Base-by-base conservation (phyloP, 768 basidiomycete species). In the Hericium alpestre region DNA sequence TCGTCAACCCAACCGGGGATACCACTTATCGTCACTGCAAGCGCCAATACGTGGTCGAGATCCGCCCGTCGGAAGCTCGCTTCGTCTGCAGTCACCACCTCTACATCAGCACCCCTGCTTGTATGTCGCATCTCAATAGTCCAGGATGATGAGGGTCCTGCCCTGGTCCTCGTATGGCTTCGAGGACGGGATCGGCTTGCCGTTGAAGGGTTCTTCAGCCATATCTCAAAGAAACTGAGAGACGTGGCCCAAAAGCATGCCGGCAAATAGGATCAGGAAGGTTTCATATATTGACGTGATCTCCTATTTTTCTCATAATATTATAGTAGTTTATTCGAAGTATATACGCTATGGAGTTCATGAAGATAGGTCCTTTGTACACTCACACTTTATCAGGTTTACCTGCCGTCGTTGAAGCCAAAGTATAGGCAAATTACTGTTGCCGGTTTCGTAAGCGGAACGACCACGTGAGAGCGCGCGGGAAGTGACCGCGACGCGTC, bases 171-270 rank as follows among this genome's bases (percentile, higher is more conserved):
- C 59, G 74, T 79, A 38, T 90, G 90, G 89, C 64, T 83, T 20
- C 72, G 71, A 52, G 90, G 90, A 0, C 65, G 57, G 25, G 81
- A 89, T 27, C 65, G 84, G 46, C 60, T 60, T 0, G 50, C 86
- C 53, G 84, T 86, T 49, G 86, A 88, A 64, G 80, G 84, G 41
- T 85, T 91, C 60, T 75, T 74, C 20, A 79, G 79, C 58, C 87
- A 90, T 73, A 69, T 88, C 22, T 75, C 73, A 51, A 73, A 79
- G 58, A 84, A 81, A 63, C 63, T 81, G 25, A 55, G 55, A 16
- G 62, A 59, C 22, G 16, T n/a, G 0, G 49, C 25, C 7, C 49
- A 25, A 23, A 12, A 32, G 8, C 32, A 10, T 6, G 32, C 32
- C 32, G 32, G 32, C 32, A 6, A 32, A 32, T 32, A 32, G 32